phyloP scores from a whole-genome alignment of 75 land plant genomes.

The Larix kaempferi region DNA sequence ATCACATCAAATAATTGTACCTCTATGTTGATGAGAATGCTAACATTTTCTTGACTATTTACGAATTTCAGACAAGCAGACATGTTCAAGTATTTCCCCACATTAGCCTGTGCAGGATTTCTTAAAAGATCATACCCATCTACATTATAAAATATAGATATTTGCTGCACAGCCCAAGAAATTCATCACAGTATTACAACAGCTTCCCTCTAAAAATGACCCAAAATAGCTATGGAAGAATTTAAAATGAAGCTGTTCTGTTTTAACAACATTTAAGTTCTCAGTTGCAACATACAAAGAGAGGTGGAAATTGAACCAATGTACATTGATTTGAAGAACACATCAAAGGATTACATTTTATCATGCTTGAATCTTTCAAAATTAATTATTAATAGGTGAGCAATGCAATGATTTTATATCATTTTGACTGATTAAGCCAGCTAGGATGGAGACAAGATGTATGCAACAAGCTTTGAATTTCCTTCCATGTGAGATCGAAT shows the following conservation, averaged over 20 bases:
- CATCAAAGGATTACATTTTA: too few relatives aligned
- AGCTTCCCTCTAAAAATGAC: neutral
- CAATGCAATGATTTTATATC: neutral
- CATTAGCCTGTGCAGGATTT: conserved; percentile 48
- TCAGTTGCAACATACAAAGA: too few relatives aligned
- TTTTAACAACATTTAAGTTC: too few relatives aligned
- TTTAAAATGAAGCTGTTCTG: too few relatives aligned
- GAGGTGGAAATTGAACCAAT: too few relatives aligned
- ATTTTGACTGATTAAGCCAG: neutral
- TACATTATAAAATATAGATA: conserved; percentile 33
- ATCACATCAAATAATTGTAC: conserved; percentile 18
- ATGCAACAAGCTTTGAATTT: conserved; percentile 75
- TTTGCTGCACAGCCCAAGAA: conserved; percentile 41
- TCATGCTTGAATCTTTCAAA: too few relatives aligned
- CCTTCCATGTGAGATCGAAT: conserved; percentile 79
- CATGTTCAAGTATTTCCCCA: conserved; percentile 58
- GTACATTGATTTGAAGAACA: too few relatives aligned
- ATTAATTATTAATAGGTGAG: neutral
- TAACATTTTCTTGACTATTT: conserved; percentile 52
- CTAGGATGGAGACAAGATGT: conserved; percentile 11
- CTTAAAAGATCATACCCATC: conserved; percentile 21
- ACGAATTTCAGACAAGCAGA: conserved; percentile 64
- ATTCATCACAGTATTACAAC: neutral
- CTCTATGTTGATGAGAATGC: conserved; percentile 71
- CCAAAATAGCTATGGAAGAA: too few relatives aligned